Conservation (phyloP, 163 green algal genomes). For the Prototheca cutis region DNA sequence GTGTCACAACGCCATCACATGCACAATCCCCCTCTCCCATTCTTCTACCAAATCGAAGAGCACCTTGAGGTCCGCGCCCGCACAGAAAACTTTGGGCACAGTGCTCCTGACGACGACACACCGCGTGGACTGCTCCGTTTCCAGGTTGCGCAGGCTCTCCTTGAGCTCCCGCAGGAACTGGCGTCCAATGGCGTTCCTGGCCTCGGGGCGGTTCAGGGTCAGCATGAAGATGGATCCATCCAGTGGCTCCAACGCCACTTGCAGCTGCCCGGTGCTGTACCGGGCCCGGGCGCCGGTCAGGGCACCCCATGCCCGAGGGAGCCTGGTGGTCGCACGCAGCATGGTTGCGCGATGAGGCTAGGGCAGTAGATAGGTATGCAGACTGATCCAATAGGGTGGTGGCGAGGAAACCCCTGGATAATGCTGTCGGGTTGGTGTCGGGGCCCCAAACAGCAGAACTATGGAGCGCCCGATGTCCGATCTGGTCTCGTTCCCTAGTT, state of each 20-base stretch:
- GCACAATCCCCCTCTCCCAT: not conserved
- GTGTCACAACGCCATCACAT: no score
- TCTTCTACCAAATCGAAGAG: not conserved
- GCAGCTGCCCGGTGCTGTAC: not conserved
- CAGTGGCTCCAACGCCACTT: slow-evolving; percentile 24
- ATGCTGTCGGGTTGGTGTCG: no score
- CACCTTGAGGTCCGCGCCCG: slow-evolving; percentile 83
- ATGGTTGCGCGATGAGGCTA: no score
- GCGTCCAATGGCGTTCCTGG: slow-evolving; percentile 41
- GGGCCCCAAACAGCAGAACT: no score
- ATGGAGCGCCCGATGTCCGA: no score
- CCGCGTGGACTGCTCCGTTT: slow-evolving; percentile 50
- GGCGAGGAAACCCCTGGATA: no score
- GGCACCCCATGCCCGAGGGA: no score
- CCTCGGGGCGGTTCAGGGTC: slow-evolving; percentile 27
- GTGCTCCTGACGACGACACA: slow-evolving; percentile 60
- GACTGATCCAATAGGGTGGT: no score
- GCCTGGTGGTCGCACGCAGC: no score
- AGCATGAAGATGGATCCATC: slow-evolving; percentile 35
- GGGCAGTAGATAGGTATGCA: no score
- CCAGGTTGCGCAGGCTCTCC: slow-evolving; percentile 43
- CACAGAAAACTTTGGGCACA: slow-evolving; percentile 60
- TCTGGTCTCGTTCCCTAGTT: no score
- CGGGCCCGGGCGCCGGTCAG: no score
- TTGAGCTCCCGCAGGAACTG: slow-evolving; percentile 60